These are phyloP conservation scores for Yamadazyma dushanensis DNA, from an alignment of 1,139 yeast genomes.

Conservation along the genomic window DNA sequence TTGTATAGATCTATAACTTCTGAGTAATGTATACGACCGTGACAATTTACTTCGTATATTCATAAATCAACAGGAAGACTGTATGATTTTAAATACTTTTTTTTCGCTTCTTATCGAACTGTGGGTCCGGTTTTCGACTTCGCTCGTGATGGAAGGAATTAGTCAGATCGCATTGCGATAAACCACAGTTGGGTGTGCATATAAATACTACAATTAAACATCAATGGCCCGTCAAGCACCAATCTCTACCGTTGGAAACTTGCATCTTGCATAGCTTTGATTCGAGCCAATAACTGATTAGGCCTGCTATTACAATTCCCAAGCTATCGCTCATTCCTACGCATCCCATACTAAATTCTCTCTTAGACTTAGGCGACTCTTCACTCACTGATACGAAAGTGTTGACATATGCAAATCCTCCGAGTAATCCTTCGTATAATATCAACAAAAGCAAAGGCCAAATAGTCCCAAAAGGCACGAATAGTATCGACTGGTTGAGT, in stretches of 20 bases:
- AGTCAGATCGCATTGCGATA: neutral
- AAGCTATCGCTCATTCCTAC: slow-evolving; percentile 90
- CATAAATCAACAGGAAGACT: neutral
- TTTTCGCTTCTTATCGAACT: neutral
- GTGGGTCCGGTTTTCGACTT: slow-evolving; percentile 1
- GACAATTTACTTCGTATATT: neutral
- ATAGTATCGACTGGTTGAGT: slow-evolving; percentile 61
- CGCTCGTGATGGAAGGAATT: neutral
- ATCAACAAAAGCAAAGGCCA: slow-evolving; percentile 63
- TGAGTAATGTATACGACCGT: neutral
- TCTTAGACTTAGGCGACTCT: slow-evolving; percentile 47
- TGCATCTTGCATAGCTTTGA: slow-evolving; percentile 71
- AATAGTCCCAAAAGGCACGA: slow-evolving; percentile 55
- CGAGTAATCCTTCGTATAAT: slow-evolving; percentile 84
- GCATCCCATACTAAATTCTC: slow-evolving; percentile 93
- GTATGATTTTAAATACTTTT: neutral
- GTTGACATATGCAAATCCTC: slow-evolving; percentile 88
- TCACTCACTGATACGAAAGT: slow-evolving; percentile 81
- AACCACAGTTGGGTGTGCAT: neutral
- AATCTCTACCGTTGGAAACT: slow-evolving; percentile 58
- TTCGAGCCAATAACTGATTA: slow-evolving; percentile 73
- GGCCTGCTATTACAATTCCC: slow-evolving; percentile 82
- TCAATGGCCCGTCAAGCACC: slow-evolving; percentile 43
- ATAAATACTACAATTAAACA: too few species aligned
- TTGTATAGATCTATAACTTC: neutral